Evolutionary conservation across 106 monocot species (phyloP), one percentile per base, ranked within the genome.

Genomic region (Phalaenopsis aphrodite): DNA sequence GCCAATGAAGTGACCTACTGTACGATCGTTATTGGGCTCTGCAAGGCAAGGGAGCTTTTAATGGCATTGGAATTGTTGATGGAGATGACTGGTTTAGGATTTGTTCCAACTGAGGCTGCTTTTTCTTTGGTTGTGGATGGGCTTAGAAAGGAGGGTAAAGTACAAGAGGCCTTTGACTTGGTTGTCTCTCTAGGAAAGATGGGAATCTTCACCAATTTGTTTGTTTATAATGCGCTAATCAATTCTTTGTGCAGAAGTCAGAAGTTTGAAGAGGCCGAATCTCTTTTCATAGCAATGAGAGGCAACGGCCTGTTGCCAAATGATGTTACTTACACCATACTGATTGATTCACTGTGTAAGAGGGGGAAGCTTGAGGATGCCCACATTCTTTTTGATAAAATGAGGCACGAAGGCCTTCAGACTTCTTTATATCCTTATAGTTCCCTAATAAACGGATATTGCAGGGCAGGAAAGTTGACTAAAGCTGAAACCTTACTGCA

Each of bases 401-500:
- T 98, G 92, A 81, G 23, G 56, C 84, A 85, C 55, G 86, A 86
- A 46, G 87, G 85, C 4, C 76, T 98, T 72, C 78, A 30, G 36
- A 69, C 58, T 41, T 82, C 87, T 37, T 46, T 92, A 77, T 94
- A 94, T 72, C 89, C 92, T 16, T 98, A 94, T 76, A 98, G 90
- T 94, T 94, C 97, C 55, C 78, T 98, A 65, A 92, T 98, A 38
- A 89, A 90, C 79, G 97, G 92, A 38, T 86, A 92, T 75, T 98
- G 97, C 72, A 89, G 82, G 55, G 77, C 52, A 55, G 97, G 89
- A n/a, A 82, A 79, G 75, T 76, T 94, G 79, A 79, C 0, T 3
- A 82, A 86, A 75, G 94, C 97, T 38, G 82, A 88, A 66, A 71
- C n/a, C 75, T 52, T 98, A 19, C 85, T 84, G 56, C 78, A 46